Percentiles rank a stretch among this genome's conserved stretches.
phyloP scores from a whole-genome alignment of 495 filamentous ascomycete species.

The Schizothecium vesticola region DNA sequence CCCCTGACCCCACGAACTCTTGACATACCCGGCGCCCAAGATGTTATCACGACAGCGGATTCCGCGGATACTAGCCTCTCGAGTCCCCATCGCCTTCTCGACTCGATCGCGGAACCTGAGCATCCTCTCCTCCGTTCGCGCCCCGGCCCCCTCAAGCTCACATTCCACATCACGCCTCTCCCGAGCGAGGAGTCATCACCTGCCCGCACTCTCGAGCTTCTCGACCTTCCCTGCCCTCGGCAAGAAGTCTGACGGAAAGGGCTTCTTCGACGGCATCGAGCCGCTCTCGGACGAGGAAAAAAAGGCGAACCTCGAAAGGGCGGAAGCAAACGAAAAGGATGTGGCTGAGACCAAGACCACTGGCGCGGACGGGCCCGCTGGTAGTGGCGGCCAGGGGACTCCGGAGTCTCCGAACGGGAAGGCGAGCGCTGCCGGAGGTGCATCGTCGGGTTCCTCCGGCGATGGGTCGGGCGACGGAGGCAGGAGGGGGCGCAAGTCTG shows the following conservation, averaged over 20 bases:
- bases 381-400: constrained; percentile 20
- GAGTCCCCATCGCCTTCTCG: constrained; percentile 9
- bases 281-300: constrained; percentile 44
- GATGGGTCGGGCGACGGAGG: constrained; percentile 45
- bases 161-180: constrained; percentile 9
- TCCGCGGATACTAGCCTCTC: constrained; percentile 22
- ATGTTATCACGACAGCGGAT: constrained; percentile 34
- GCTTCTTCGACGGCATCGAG: constrained; percentile 38
- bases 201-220: constrained; percentile 28
- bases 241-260: constrained; percentile 42
- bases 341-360: constrained; percentile 35
- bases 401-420: constrained; percentile 42
- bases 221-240: constrained; percentile 32
- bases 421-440: constrained; percentile 33
- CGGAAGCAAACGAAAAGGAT: constrained; percentile 38
- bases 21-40: constrained; percentile 11
- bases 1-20: constrained; percentile 21
- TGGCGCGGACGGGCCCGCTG: constrained; percentile 31
- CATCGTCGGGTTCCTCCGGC: constrained; percentile 39
- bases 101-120: constrained; percentile 15
- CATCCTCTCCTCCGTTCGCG: constrained; percentile 10
- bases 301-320: constrained; percentile 39
- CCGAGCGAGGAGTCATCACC: constrained; percentile 15
- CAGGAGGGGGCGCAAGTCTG: constrained; percentile 55
- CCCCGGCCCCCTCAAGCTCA: constrained; percentile 11